Evolutionary conservation across 306 rosid species (phyloP).

Genomic region (Prunus kanzakura): DNA sequence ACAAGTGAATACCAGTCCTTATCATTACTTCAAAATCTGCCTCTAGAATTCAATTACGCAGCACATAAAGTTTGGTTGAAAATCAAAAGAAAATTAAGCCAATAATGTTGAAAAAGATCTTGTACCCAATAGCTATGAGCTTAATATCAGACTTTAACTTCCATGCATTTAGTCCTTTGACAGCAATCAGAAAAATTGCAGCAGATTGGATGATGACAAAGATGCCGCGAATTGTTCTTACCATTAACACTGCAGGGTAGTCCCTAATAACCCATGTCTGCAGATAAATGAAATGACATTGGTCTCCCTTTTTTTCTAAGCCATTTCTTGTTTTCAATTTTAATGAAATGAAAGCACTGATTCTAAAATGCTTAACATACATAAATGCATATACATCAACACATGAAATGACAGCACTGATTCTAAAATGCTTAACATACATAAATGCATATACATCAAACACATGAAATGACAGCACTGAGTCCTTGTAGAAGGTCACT

Average conservation of each 20-base stretch:
- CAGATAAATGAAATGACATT: conserved; percentile 26
- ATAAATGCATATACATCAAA: too few species aligned
- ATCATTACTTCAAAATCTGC: conserved; percentile 30
- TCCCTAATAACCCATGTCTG: conserved; percentile 38
- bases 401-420: neutral
- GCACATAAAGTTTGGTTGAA: neutral
- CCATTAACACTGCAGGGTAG: conserved; percentile 36
- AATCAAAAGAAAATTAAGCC: neutral
- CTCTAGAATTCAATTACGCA: conserved; percentile 13
- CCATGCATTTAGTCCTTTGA: conserved; percentile 31
- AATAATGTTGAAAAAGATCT: neutral
- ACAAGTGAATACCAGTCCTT: conserved; percentile 14
- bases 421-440: too few species aligned
- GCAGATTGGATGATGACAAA: conserved; percentile 25
- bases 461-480: conserved; percentile 9
- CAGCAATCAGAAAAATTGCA: conserved; percentile 28
- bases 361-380: too few species aligned
- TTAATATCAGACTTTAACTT: conserved; percentile 12
- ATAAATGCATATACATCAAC: too few species aligned
- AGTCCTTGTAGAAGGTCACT: conserved; percentile 44
- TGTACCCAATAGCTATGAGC: conserved; percentile 24
- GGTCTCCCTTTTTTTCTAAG: neutral
- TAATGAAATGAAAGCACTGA: too few species aligned
- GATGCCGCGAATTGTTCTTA: conserved; percentile 17
- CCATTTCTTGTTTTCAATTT: too few species aligned